Base-by-base conservation (phyloP, 257 asterid species). In the Nicotiana paniculata region DNA sequence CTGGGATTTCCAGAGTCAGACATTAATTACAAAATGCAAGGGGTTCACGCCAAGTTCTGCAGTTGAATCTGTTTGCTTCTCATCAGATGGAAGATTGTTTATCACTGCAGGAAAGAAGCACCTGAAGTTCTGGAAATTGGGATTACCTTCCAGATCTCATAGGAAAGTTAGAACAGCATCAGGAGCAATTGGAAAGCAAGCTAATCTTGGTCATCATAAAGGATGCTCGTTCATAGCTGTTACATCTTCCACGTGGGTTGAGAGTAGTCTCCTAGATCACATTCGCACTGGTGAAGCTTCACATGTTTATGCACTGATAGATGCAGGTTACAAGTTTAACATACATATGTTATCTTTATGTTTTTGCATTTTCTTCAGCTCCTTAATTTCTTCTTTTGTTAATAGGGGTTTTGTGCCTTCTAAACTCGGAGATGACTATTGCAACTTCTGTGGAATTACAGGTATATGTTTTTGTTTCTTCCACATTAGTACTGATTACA, bases 291-390 rank as follows among this genome's bases (percentile, higher is more conserved):
- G 76, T 81, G 86, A 88, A 85, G 86, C 81, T 75, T 83, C 81
- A n/a, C 88, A 88, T 79, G 83, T 88, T 75, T 92, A 91, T 88
- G 95, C 93, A 68, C 85, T 90, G 83, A 91, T 95, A 32, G 91
- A 87, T 54, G 81, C 88, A 91, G 95, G 97, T 85, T 21, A 11
- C 78, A 70, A 43, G 37, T 72, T 72, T 46, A 46, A 72, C 78
- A 46, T 72, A 46, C 37, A 72, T 72, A 57, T 72, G 37, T 72
- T 46, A 72, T 72, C 59, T 72, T 43, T 8, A 72, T 72, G 37
- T 12, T 21, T 33, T 21, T 43, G 37, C 21, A 70, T 7, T 37
- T 72, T 64, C 37, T 53, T 51, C 63, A 76, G 33, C 64, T 79
- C 80, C 51, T 81, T 39, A 43, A 7, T 79, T 33, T 39, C 32